Percentiles rank a stretch among this genome's conserved stretches.
These are phyloP conservation scores for Gaeumannomyces tritici DNA, from an alignment of 2,329 filamentous ascomycete species.

Conservation along the genomic window DNA sequence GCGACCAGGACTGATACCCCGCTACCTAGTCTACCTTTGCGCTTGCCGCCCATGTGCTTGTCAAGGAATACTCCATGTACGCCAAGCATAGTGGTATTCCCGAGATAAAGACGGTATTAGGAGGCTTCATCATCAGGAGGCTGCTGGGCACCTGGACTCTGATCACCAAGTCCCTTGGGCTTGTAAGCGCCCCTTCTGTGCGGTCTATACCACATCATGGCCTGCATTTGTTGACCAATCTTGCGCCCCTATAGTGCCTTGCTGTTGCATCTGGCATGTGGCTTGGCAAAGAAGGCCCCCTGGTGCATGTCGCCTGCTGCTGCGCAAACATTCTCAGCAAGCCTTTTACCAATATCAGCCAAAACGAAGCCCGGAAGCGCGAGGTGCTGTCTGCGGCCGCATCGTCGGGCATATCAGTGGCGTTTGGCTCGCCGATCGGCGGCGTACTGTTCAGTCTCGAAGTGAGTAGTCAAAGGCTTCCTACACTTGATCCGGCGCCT, in stretches of 20 bases:
- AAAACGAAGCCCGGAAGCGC: constrained; percentile 88
- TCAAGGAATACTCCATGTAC: constrained; percentile 75
- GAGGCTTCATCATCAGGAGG: constrained; percentile 82
- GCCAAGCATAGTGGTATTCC: constrained; percentile 94
- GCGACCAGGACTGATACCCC: not conserved
- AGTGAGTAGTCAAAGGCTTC: constrained; percentile 27
- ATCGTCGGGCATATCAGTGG: constrained; percentile 85
- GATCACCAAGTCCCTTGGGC: constrained; percentile 76
- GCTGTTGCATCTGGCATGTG: constrained; percentile 91
- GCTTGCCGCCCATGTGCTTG: constrained; percentile 64
- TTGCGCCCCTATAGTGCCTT: constrained; percentile 52
- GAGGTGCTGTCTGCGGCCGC: constrained; percentile 90
- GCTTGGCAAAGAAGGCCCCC: constrained; percentile 90
- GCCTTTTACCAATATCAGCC: constrained; percentile 68
- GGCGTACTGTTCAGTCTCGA: constrained; percentile 95
- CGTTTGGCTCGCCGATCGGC: constrained; percentile 88
- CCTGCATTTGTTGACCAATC: constrained; percentile 8
- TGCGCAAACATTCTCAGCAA: constrained; percentile 94
- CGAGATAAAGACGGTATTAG: constrained; percentile 93
- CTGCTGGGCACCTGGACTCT: constrained; percentile 87
- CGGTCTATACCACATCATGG: not conserved
- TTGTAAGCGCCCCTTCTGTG: constrained; percentile 42
- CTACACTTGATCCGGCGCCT: not conserved
- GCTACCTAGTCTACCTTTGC: constrained; percentile 63
- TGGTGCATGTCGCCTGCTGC: constrained; percentile 95